Evolutionary conservation across 805 yeast species (phyloP), one percentile per base, ranked within the genome.

Genomic region (Metschnikowia hibisci): DNA sequence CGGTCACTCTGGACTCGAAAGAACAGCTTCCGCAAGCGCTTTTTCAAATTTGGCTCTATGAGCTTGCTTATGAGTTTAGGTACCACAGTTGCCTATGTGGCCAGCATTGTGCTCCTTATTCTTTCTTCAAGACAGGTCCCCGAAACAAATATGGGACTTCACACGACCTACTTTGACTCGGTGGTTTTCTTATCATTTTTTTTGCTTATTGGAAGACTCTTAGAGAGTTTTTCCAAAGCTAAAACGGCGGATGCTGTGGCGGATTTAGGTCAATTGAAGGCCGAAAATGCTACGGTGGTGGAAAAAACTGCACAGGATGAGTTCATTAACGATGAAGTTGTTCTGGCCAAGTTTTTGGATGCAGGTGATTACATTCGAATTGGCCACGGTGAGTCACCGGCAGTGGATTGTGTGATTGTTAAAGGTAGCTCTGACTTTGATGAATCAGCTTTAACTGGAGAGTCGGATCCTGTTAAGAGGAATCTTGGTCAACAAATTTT

Each of bases 11-110:
- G 87, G 86, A 56, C 65, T 12, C 67, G 70, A 33, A 75, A 74
- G 29, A 80, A 77, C 35, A 64, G 81, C 1, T 78, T 81, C 73
- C 64, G 57, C 16, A 71, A 77, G 49, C 64, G 89, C 32, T 47
- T 84, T 12, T 74, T 84, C 48, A 74, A 74, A 52, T 85, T 85
- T 60, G 95, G 95, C 3, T 82, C 89, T 2, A 85, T 85, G 91
- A 84, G 77, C 56, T 58, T 84, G 48, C 71, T 85, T 50, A 81
- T 85, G 82, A 73, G 78, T 39, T 61, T 84, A 37, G 93, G 93
- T 9, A 85, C 91, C 0, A 64, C 84, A 0, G 80, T 85, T 16
- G 79, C 91, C 1, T 85, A 84, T 57, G 72, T 82, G 58, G 77
- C 87, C 4, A 81, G 87, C 55, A 71, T 85, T 32, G 80, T 76